Evolutionary conservation across 1,284 basidiomycete species (phyloP).

Genomic region (Marasmius fiardii): DNA sequence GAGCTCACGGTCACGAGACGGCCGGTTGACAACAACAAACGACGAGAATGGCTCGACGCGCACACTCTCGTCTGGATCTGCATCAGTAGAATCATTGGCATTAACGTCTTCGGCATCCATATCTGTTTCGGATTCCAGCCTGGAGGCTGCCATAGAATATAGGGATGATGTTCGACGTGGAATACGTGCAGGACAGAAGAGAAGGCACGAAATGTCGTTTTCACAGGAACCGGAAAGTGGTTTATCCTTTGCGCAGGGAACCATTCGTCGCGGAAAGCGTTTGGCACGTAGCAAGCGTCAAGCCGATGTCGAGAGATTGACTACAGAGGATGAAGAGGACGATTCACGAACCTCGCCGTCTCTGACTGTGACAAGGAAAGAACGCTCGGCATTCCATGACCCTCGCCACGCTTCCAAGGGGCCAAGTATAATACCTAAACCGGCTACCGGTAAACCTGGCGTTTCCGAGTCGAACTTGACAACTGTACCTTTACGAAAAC

Average conservation of each 20-base stretch:
- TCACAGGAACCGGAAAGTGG: background rate
- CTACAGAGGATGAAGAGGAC: background rate
- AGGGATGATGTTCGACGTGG: background rate
- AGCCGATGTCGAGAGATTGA: background rate
- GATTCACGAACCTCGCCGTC: background rate
- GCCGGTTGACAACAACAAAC: background rate
- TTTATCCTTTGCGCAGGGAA: background rate
- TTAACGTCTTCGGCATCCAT: background rate
- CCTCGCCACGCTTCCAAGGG: background rate
- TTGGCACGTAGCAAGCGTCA: background rate
- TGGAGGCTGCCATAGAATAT: background rate
- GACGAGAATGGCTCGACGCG: background rate
- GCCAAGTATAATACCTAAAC: background rate
- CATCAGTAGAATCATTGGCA: background rate
- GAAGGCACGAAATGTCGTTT: background rate
- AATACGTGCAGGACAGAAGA: background rate
- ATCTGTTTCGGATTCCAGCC: background rate
- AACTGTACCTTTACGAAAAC: background rate
- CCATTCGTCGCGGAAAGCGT: background rate
- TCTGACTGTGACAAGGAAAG: background rate
- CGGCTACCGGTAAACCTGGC: background rate
- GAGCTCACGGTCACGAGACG: background rate
- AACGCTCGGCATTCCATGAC: background rate
- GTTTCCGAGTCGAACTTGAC: background rate
- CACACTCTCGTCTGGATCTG: background rate